Percentiles rank a stretch among this genome's conserved stretches.
These are phyloP conservation scores for Pittosporum tobira DNA, from an alignment of 129 eudicot genomes.

Conservation along the genomic window DNA sequence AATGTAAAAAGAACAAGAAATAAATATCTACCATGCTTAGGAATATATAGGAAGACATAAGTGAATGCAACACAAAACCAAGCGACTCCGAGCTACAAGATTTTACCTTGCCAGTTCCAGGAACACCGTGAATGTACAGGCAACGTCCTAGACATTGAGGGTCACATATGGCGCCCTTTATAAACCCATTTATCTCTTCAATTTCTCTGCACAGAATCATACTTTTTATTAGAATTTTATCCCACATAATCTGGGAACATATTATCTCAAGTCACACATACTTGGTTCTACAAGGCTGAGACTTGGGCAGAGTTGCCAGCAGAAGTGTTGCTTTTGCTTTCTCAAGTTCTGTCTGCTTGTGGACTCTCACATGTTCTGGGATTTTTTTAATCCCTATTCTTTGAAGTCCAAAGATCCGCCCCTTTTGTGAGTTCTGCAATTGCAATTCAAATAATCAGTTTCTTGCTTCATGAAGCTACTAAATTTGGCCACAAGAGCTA, in stretches of 20 bases:
- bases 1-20: slow-evolving; percentile 2
- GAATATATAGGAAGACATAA: slow-evolving; percentile 1
- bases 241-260: slow-evolving; percentile 4
- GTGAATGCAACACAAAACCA: neutral
- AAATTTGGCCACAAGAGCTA: too few species aligned
- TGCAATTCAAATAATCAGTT: slow-evolving; percentile 5
- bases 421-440: slow-evolving; percentile 69
- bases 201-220: slow-evolving; percentile 52
- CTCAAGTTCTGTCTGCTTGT: slow-evolving; percentile 87
- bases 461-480: slow-evolving; percentile 1
- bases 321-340: slow-evolving; percentile 90
- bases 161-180: slow-evolving; percentile 90
- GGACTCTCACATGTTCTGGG: slow-evolving; percentile 79
- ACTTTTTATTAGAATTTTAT: neutral
- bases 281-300: slow-evolving; percentile 88
- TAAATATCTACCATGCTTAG: neutral
- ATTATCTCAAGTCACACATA: slow-evolving; percentile 31
- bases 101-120: slow-evolving; percentile 95
- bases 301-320: slow-evolving; percentile 87
- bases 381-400: slow-evolving; percentile 80
- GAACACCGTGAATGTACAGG: slow-evolving; percentile 97
- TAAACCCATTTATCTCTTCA: slow-evolving; percentile 76
- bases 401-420: slow-evolving; percentile 77
- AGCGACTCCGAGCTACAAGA: slow-evolving; percentile 2
- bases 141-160: slow-evolving; percentile 97